Base-by-base conservation (phyloP, 345 rosid genomes). In the Heritiera fomes region DNA sequence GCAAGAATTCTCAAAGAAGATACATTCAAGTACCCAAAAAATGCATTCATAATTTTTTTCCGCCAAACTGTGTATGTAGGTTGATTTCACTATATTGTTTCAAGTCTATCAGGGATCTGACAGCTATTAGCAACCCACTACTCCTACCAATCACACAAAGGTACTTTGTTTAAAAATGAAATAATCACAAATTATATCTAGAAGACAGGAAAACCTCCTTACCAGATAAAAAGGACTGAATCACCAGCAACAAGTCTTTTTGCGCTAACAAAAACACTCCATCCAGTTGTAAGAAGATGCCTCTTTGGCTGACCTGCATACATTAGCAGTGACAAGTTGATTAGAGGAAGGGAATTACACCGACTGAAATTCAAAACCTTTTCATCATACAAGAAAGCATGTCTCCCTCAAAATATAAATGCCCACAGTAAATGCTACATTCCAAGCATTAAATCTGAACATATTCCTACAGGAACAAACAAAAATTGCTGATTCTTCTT, bases 271-370 rank as follows among this genome's bases (percentile, higher is more conserved):
- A 95, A 95, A 79, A 92, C 79, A 82, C 98, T 95, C 99, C 99
- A 95, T 69, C 98, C 99, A 7, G 98, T 95, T 4, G 98, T 93
- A 73, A 95, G 99, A 67, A 95, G 89, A 91, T 95, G 99, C 84
- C 99, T 86, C 87, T 97, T 93, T 77, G 99, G 99, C 84, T 95
- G 99, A 80, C 99, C 99, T 95, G 85, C 76, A 81, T 55, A 82
- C 1, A 53, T 14, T 41, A 80, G 68, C 65, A 80, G 66, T 60
- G 71, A 76, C 62, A 71, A 58, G 78, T 30, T 41, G 76, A 20
- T 62, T 30, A 17, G 17, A 30, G 7, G 58, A 17, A 23, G 23
- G 3, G 45, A 17, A 53, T 62, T 47, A 12, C 60, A 62, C 3
- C 46, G 46, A 46, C 6, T 28, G 1, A 47, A 47, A 62, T 28